Conservation (phyloP, 495 filamentous ascomycete genomes). For the Aspergillus egyptiacus region DNA sequence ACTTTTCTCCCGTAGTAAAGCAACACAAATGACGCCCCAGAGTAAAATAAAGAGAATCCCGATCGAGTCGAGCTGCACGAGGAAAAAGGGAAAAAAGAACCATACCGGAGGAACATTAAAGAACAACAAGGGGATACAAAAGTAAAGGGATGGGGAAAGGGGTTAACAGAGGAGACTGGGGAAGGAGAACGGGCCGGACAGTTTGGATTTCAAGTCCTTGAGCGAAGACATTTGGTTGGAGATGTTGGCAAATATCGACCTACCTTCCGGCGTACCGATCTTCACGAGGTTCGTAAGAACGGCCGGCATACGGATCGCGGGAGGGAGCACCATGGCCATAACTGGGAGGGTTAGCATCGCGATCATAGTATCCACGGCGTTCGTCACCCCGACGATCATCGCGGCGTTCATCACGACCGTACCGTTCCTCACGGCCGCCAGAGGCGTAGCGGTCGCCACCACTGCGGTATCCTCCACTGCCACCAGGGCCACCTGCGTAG, state of each 20-base stretch:
- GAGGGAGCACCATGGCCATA: constrained; percentile 33
- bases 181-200: constrained; percentile 10
- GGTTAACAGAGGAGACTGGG: constrained; percentile 6
- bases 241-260: constrained; percentile 14
- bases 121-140: constrained; percentile 3
- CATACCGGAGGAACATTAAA: constrained; percentile 14
- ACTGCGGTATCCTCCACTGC: constrained; percentile 42
- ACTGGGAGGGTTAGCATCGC: constrained; percentile 33
- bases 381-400: constrained; percentile 59
- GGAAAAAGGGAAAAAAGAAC: constrained; percentile 16
- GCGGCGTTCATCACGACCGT: constrained; percentile 56
- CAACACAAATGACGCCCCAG: constrained; percentile 32
- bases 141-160: constrained; percentile 12
- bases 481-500: constrained; percentile 18
- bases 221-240: not conserved
- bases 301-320: constrained; percentile 46
- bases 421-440: constrained; percentile 56
- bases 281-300: constrained; percentile 49
- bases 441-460: constrained; percentile 60
- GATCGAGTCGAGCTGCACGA: constrained; percentile 21
- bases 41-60: constrained; percentile 31
- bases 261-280: constrained; percentile 44
- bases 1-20: constrained; percentile 24
- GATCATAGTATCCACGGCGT: constrained; percentile 42
- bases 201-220: not conserved